Evolutionary conservation across 352 stramenopile genomes (phyloP).

Genomic region (Phytophthora foliorum): DNA sequence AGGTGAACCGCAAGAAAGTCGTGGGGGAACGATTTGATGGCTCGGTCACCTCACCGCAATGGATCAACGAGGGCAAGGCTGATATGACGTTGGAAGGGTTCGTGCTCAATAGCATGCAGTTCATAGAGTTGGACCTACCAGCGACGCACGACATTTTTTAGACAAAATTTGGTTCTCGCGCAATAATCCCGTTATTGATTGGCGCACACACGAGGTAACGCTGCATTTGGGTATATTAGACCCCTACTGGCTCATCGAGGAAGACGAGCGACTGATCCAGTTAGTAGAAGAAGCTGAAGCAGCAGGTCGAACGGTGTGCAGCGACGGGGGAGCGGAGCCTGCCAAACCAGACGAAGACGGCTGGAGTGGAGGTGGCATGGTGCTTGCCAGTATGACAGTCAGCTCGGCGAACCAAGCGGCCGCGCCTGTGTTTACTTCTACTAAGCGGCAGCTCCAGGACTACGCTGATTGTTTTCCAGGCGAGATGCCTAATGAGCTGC

Average conservation of each 20-base stretch:
- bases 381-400: not conserved
- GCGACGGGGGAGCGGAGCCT: not conserved
- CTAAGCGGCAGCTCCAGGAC: not conserved
- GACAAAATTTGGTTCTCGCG: slow-evolving; percentile 20
- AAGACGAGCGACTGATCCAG: slow-evolving; percentile 1
- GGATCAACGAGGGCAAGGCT: slow-evolving; percentile 14
- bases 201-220: slow-evolving; percentile 17
- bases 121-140: slow-evolving; percentile 19
- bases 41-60: not conserved
- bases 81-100: slow-evolving; percentile 11
- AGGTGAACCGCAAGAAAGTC: slow-evolving; percentile 9
- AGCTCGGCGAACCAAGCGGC: not conserved
- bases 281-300: not conserved
- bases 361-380: not conserved
- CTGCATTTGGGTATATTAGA: slow-evolving; percentile 4
- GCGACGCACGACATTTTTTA: slow-evolving; percentile 9
- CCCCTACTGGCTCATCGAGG: not conserved
- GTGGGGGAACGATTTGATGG: slow-evolving; percentile 8
- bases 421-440: not conserved
- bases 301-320: not conserved
- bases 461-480: slow-evolving; percentile 12
- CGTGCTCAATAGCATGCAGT: slow-evolving; percentile 1
- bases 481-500: slow-evolving; percentile 10
- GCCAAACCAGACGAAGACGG: not conserved
- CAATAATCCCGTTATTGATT: slow-evolving; percentile 19